Evolutionary conservation across 768 basidiomycete species (phyloP).

Genomic region (Hysterangium stoloniferum): DNA sequence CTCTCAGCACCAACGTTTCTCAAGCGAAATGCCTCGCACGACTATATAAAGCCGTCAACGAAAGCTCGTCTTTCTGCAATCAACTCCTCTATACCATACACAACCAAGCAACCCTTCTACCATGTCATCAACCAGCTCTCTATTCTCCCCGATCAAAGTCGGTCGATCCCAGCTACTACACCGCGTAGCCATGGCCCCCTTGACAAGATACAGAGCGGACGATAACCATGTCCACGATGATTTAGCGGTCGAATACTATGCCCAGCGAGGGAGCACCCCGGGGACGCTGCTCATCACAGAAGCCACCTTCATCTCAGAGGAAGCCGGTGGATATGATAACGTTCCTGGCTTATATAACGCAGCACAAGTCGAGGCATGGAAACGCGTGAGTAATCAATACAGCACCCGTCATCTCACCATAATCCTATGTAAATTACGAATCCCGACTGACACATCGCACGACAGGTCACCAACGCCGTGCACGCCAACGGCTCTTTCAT

Average conservation of each 20-base stretch:
- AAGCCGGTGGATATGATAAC: slow-evolving; percentile 26
- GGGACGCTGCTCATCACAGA: slow-evolving; percentile 28
- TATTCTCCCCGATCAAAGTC: slow-evolving; percentile 18
- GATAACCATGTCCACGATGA: slow-evolving; percentile 14
- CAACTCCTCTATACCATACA: no score
- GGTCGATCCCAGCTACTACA: slow-evolving; percentile 15
- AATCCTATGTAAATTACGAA: neutral
- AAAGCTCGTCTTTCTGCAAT: no score
- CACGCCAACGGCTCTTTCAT: slow-evolving; percentile 47
- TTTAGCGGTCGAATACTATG: slow-evolving; percentile 14
- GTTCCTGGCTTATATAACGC: slow-evolving; percentile 58
- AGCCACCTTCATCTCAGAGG: slow-evolving; percentile 24
- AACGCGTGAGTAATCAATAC: slow-evolving; percentile 32
- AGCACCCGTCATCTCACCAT: no score
- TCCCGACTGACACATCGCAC: neutral
- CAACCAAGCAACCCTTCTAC: neutral
- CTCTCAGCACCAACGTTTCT: no score
- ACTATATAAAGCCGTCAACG: no score
- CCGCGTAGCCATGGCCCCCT: slow-evolving; percentile 18
- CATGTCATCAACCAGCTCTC: neutral
- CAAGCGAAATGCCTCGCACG: no score
- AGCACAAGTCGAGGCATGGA: slow-evolving; percentile 53
- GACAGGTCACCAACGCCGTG: slow-evolving; percentile 46
- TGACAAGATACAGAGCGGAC: slow-evolving; percentile 18
- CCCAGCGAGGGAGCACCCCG: slow-evolving; percentile 13